Base-by-base conservation (phyloP, 2,329 filamentous ascomycete species). In the Magnaporthiopsis rhizophila region DNA sequence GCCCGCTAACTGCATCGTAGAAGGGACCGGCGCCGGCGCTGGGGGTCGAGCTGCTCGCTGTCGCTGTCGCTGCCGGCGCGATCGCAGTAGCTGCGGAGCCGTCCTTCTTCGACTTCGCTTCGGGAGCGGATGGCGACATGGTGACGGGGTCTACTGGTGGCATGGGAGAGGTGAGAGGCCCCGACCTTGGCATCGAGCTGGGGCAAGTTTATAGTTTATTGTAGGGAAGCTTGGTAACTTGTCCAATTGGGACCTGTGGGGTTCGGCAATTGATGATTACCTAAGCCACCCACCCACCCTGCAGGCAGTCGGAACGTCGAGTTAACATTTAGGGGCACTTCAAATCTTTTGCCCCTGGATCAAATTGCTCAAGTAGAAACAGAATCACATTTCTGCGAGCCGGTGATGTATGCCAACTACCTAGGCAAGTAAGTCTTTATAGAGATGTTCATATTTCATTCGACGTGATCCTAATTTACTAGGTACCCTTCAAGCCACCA, bases 81-180 rank as follows among this genome's bases (percentile, higher is more conserved):
- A 61, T 18, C 28, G 58, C 32, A n/a, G 34, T 28, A 21, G 4
- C 38, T 18, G 65, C 36, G 53, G 58, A 32, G 64, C 62, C 24
- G 34, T 32, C 26, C 50, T 64, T 60, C 59, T 61, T 59, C 58
- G 65, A 64, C 63, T 71, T 71, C 24, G 67, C 62, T 45, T 7
- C 63, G 50, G 67, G 62, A 26, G 71, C 57, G 21, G 72, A 56
- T 26, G 59, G 67, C n/a, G 72, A 69, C 73, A 73, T 74, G 53
- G 70, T 74, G 66, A 73, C 68, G 15, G 72, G 72, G 61, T 74
- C 72, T 66, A 72, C 66, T 28, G 73, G 71, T 28, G 72, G 73
- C 72, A 73, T 73, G 59, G 56, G 28, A 36, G 13, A 15, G n/a
- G 59, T 62, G n/a, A 26, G 30, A 36, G n/a, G 45, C 45, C 45